Conservation (phyloP, 2,329 filamentous ascomycete species). For the Sporothrix luriei region DNA sequence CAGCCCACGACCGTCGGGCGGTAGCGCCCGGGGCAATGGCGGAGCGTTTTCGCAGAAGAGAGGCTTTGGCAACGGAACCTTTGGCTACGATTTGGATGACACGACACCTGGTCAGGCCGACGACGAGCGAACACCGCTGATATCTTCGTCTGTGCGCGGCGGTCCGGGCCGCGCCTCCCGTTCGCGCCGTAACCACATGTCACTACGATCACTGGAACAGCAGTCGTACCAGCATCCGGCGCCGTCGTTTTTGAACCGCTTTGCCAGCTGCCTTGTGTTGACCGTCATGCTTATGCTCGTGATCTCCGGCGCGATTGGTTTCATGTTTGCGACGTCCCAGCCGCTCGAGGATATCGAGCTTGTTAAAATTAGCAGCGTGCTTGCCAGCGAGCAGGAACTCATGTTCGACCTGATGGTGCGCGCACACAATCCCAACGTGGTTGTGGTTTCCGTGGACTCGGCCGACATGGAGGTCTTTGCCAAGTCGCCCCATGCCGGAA, state of each 20-base stretch:
- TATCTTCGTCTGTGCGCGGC: constrained; percentile 62
- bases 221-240: constrained; percentile 62
- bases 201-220: constrained; percentile 71
- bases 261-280: constrained; percentile 86
- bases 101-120: constrained; percentile 68
- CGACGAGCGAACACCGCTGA: constrained; percentile 83
- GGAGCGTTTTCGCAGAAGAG: constrained; percentile 32
- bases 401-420: constrained; percentile 90
- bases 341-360: constrained; percentile 79
- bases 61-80: constrained; percentile 49
- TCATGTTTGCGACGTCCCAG: constrained; percentile 89
- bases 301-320: constrained; percentile 80
- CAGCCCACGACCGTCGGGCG: constrained; percentile 60
- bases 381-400: constrained; percentile 90
- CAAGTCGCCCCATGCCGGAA: constrained; percentile 86
- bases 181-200: constrained; percentile 57
- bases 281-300: constrained; percentile 78
- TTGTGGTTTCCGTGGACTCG: constrained; percentile 80
- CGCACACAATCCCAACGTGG: constrained; percentile 90
- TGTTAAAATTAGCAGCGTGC: constrained; percentile 79
- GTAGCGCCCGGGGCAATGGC: constrained; percentile 33
- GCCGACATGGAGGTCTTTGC: constrained; percentile 93
- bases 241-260: constrained; percentile 68
- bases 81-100: constrained; percentile 78
- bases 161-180: constrained; percentile 59